Percentiles rank a stretch among this genome's conserved stretches.
These are phyloP conservation scores for Xylaria sp. DNA, from an alignment of 2,329 filamentous ascomycete species.

Conservation along the genomic window DNA sequence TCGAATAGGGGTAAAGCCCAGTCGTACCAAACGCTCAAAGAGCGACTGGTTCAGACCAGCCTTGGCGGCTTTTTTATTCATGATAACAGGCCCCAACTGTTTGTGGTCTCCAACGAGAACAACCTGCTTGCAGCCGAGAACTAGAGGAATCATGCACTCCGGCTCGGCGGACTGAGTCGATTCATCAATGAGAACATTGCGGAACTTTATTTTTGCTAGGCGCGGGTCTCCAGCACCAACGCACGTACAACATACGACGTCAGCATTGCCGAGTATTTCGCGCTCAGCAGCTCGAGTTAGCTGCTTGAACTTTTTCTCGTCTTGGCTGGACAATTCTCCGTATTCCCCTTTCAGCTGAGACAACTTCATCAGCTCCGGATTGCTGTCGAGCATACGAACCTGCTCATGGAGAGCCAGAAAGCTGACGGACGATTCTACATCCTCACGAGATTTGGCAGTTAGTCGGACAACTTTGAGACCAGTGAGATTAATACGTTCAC, in stretches of 20 bases:
- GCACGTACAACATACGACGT: constrained; percentile 98
- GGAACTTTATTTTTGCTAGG: constrained; percentile 96
- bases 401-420: constrained; percentile 97
- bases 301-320: constrained; percentile 99
- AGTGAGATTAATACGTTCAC: constrained; percentile 93
- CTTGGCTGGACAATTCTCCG: constrained; percentile 90
- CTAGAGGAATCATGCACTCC: constrained; percentile 98
- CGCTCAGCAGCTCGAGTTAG: constrained; percentile 92
- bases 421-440: constrained; percentile 97
- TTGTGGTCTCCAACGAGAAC: constrained; percentile 99
- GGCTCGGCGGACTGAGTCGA: constrained; percentile 98
- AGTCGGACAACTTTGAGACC: constrained; percentile 96
- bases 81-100: constrained; percentile 96
- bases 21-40: constrained; percentile 93
- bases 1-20: constrained; percentile 90
- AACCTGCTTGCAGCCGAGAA: constrained; percentile 97
- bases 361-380: constrained; percentile 90
- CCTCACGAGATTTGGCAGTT: constrained; percentile 98
- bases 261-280: constrained; percentile 93
- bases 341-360: constrained; percentile 91
- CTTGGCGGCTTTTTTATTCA: constrained; percentile 99
- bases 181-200: constrained; percentile 97
- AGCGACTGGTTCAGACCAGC: constrained; percentile 98
- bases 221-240: constrained; percentile 97
- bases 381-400: constrained; percentile 96